phyloP scores from a whole-genome alignment of 2,329 filamentous ascomycete genomes.

The Niveomyces coronatus region DNA sequence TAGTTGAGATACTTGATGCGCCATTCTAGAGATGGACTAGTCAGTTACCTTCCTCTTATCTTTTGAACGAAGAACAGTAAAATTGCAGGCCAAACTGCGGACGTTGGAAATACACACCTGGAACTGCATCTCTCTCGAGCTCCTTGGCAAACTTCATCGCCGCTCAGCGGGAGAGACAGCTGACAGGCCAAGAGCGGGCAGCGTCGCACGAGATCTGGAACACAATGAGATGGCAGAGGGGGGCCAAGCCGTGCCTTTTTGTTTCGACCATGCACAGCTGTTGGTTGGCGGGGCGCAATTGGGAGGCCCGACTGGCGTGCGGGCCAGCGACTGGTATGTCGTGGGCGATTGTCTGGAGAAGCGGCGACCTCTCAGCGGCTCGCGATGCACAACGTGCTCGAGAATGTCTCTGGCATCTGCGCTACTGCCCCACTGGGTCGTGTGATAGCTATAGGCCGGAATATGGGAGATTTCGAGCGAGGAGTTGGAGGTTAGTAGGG shows the following conservation, averaged over 20 bases:
- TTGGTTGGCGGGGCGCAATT: slow-evolving; percentile 3
- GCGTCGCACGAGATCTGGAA: slow-evolving; percentile 8
- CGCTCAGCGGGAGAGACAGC: slow-evolving; percentile 3
- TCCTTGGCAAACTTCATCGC: slow-evolving; percentile 63
- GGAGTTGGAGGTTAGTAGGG: background rate
- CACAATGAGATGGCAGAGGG: background rate
- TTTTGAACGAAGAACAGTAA: too few relatives aligned
- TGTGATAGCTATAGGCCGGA: background rate
- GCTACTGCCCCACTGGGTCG: background rate
- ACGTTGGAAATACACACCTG: slow-evolving; percentile 41
- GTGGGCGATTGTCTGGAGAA: background rate
- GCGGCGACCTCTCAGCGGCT: slow-evolving; percentile 4
- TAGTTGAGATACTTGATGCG: slow-evolving; percentile 89
- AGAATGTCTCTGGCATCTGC: slow-evolving; percentile 1
- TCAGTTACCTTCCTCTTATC: too few relatives aligned
- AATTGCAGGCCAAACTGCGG: too few relatives aligned
- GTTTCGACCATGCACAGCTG: background rate
- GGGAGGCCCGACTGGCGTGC: too few relatives aligned
- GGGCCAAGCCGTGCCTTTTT: slow-evolving; percentile 2
- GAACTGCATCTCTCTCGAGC: slow-evolving; percentile 77
- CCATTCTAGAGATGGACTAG: slow-evolving; percentile 53
- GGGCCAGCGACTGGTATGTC: slow-evolving; percentile 9
- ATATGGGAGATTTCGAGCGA: background rate
- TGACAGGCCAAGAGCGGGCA: slow-evolving; percentile 6
- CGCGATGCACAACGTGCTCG: slow-evolving; percentile 3